A percentile compares a stretch with the other conserved stretches of the same genome.
phyloP scores from a whole-genome alignment of 2,329 filamentous ascomycete genomes.

The Hymenoscyphus fructigenus region DNA sequence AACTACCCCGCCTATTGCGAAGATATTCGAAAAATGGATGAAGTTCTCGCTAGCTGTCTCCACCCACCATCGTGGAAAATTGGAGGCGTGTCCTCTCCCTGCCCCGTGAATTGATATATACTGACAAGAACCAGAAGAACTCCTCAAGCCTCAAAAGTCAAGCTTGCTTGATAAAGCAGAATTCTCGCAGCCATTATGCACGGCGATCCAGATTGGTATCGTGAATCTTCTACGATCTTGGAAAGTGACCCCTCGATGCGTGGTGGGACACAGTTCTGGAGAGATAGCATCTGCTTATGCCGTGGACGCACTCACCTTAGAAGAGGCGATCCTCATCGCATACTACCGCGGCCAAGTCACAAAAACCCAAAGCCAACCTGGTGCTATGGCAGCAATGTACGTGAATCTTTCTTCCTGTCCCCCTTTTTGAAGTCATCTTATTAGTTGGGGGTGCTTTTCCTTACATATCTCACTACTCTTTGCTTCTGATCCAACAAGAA shows the following conservation, averaged over 20 bases:
- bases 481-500: too few species aligned
- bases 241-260: conserved; percentile 34
- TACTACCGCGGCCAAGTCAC: conserved; percentile 17
- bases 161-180: conserved; percentile 17
- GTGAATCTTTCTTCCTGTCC: too few species aligned
- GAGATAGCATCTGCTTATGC: conserved; percentile 45
- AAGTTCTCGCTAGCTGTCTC: conserved; percentile 3
- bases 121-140: conserved; percentile 32
- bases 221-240: conserved; percentile 25
- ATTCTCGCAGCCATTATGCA: conserved; percentile 26
- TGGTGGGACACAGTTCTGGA: conserved; percentile 42
- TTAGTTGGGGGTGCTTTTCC: too few species aligned
- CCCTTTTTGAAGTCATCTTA: too few species aligned
- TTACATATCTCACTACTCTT: too few species aligned
- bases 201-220: conserved; percentile 26
- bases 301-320: conserved; percentile 30
- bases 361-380: conserved; percentile 26
- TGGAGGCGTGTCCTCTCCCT: not conserved
- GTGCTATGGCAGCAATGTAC: conserved; percentile 49
- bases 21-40: conserved; percentile 11
- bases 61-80: conserved; percentile 12
- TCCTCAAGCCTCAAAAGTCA: conserved; percentile 34
- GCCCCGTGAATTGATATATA: not conserved
- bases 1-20: conserved; percentile 7
- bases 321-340: conserved; percentile 27